Conservation (phyloP, 2,329 filamentous ascomycete genomes). For the Tricladium varicosporioides region DNA sequence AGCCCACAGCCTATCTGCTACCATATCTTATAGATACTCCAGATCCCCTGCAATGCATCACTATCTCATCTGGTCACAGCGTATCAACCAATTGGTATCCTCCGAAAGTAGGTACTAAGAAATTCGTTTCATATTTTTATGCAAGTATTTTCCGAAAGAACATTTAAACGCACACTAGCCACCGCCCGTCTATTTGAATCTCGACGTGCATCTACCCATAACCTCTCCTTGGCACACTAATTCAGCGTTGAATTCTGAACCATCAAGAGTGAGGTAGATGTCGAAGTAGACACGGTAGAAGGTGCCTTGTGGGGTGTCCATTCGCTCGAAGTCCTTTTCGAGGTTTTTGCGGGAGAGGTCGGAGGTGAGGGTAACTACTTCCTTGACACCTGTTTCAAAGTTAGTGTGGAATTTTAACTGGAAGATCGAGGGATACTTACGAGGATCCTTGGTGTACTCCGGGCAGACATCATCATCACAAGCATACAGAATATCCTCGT, state of each 20-base stretch:
- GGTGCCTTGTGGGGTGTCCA: conserved; percentile 96
- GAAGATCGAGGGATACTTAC: conserved; percentile 58
- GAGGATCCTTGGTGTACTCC: conserved; percentile 98
- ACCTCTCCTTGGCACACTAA: conserved; percentile 99
- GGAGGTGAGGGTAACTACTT: conserved; percentile 95
- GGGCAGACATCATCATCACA: conserved; percentile 98
- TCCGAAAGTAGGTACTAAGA: not conserved
- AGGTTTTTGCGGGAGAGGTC: conserved; percentile 97
- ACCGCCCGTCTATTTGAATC: conserved; percentile 60
- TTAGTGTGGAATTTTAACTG: conserved; percentile 26
- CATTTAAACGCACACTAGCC: not conserved
- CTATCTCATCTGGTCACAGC: no score
- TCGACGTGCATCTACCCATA: conserved; percentile 92
- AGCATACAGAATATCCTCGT: conserved; percentile 96
- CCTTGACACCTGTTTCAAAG: conserved; percentile 78
- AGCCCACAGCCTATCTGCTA: no score
- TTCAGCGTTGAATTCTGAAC: conserved; percentile 96
- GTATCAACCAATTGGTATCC: no score
- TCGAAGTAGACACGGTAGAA: conserved; percentile 84
- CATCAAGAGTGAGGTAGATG: conserved; percentile 90
- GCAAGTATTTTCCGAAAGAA: conserved; percentile 8
- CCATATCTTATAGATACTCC: no score
- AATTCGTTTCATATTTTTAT: not conserved
- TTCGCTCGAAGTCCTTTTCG: conserved; percentile 98
- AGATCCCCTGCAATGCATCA: no score